Evolutionary conservation across 2,329 filamentous ascomycete species (phyloP), one percentile per base, ranked within the genome.

Genomic region (Parafenestella ontariensis): DNA sequence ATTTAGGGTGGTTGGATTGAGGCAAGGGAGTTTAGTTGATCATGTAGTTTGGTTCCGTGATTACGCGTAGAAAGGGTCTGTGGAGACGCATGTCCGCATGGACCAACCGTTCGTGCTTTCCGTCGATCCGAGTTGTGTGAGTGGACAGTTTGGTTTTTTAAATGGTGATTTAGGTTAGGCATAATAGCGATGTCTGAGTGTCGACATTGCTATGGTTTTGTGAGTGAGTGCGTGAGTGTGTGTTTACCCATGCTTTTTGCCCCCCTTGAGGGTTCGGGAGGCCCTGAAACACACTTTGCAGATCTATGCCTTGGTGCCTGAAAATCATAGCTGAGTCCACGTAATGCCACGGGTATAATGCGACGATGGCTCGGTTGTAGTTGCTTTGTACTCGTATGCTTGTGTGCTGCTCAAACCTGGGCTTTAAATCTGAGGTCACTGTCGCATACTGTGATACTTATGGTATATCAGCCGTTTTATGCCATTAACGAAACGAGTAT

Each of bases 51-150:
- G 23, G 11, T 31, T 31, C 28, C 34, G n/a, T 39, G 36, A 39
- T 21, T 39, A 39, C 36, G 20, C 21, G 20, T 8, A 10, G 10
- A 15, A 39, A 21, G 10, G 13, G 34, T 17, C 34, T 28, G 42
- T 15, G 18, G 21, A 21, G 37, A 15, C 20, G 36, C 37, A 42
- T 31, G 40, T 28, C 6, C 20, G 36, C 37, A 42, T 31, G 40
- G 50, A 40, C 50, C 50, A 53, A n/a, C n/a, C 29, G 50, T 52
- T 52, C 50, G 50, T 52, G 47, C 50, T 52, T 18, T 21, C 28
- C 43, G 15, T n/a, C 21, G 48, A 46, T 46, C 44, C 44, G 44
- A 46, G 15, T 3, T 8, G 11, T 8, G 7, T 46, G 20, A 46
- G 10, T 46, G 31, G 44, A 23, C 20, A 8, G 4, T 10, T 10